These are phyloP conservation scores for Chamaenerion angustifolium DNA, from an alignment of 345 rosid species.

Conservation along the genomic window DNA sequence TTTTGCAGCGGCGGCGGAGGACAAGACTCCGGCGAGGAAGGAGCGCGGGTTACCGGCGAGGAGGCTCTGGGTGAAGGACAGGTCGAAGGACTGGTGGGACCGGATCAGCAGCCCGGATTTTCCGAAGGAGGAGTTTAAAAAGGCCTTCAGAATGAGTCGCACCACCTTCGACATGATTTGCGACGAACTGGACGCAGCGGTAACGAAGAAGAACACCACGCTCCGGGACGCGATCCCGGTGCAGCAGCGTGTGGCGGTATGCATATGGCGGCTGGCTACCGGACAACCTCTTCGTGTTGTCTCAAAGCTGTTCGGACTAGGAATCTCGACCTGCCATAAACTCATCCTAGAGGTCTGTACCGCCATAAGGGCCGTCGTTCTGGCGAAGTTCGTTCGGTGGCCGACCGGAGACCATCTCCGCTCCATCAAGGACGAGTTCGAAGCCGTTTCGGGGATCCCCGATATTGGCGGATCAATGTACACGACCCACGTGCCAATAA, in stretches of 20 bases:
- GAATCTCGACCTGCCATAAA: constrained; percentile 82
- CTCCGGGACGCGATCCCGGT: constrained; percentile 81
- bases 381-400: constrained; percentile 64
- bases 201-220: constrained; percentile 83
- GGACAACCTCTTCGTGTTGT: constrained; percentile 77
- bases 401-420: constrained; percentile 35
- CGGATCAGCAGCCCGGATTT: constrained; percentile 42
- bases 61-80: constrained; percentile 77
- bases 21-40: constrained; percentile 7
- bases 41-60: constrained; percentile 24
- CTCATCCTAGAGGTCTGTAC: constrained; percentile 71
- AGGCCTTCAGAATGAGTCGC: constrained; percentile 65
- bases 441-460: constrained; percentile 36
- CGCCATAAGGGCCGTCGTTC: constrained; percentile 48
- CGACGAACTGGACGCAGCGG: constrained; percentile 49
- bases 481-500: constrained; percentile 73
- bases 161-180: constrained; percentile 63
- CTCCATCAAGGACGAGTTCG: constrained; percentile 27
- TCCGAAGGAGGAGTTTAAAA: constrained; percentile 57
- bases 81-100: constrained; percentile 90
- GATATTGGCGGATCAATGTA: constrained; percentile 67
- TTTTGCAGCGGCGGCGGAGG: constrained; percentile 6
- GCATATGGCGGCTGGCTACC: constrained; percentile 76
- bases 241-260: constrained; percentile 79
- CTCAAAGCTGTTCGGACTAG: constrained; percentile 70